Base-by-base conservation (phyloP, 164 flowering plant species). In the Dillenia turbinata region DNA sequence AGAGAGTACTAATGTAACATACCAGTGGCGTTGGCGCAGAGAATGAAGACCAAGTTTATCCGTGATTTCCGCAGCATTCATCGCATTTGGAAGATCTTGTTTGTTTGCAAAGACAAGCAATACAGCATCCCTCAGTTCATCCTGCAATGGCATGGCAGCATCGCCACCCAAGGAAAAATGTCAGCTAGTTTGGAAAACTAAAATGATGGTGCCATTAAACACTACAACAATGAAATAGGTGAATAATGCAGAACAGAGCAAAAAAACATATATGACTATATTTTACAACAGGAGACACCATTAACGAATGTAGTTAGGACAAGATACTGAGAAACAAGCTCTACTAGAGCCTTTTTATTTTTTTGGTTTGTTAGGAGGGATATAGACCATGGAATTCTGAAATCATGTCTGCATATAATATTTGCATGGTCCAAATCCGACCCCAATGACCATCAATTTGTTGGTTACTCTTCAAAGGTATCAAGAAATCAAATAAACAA, bases 31-130 rank as follows among this genome's bases (percentile, higher is more conserved):
- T 55, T 83, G 88, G 8, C 83, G 81, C 49, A 83, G 82, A 2
- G 88, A 81, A 60, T 83, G 88, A 57, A 83, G 88, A 43, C 83
- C 85, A 67, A 83, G 88, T 69, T 83, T 83, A 58, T 81, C 88
- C 59, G 88, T 82, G 53, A 81, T 81, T 67, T 81, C 85, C 49
- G 85, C 83, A 61, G 81, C 85, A 73, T 77, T 81, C 85, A 83
- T 83, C 2, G 88, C 85, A 75, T 83, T 83, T 55, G 88, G 88
- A 66, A 83, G 84, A 75, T 83, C 85, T 65, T 83, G 85, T 61
- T 83, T 83, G 78, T 83, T 81, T 9, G 88, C 88, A 71, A 83
- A 83, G 5, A 81, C 88, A 10, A 83, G 81, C 44, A 83, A 71
- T 50, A 81, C 85, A 26, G 84, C 88, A 63, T 81, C 85, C 73